Evolutionary conservation across 1,284 basidiomycete genomes (phyloP), one percentile per base, ranked within the genome.

Genomic region (Ustilago esculenta): DNA sequence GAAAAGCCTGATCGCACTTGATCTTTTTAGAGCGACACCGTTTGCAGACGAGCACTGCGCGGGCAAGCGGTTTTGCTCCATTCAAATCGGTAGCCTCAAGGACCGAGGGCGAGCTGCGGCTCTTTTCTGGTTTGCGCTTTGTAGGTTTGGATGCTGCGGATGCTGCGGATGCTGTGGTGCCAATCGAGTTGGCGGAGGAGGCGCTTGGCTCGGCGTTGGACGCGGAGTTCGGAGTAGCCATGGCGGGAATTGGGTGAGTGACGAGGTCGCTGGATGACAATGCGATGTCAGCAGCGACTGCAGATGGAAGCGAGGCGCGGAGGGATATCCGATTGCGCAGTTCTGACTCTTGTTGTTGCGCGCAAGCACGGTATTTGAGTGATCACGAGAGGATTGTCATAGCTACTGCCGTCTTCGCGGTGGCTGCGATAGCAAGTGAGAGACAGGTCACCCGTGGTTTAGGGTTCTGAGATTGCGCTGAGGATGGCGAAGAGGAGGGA

Each of bases 1-100:
- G 68, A 25, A 71, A 71, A 15, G 57, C 68, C 27, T 66, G 68
- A 36, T 71, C 68, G 29, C 68, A 71, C 30, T 71, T 71, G 63
- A 67, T 71, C 58, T 71, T 71, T 27, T 71, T 71, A 39, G 68
- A 66, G 3, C 68, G 57, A 33, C 68, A 71, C 24, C 68, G 44
- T 34, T 66, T 66, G 53, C 68, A 71, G 32, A 71, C 68, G 8
- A 71, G 52, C 14, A 71, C 63, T 4, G 68, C 63, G 5, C 68
- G 46, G 9, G 63, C 63, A 7, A 71, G 58, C 15, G 68, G 68
- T 39, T 67, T 71, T 17, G 29, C 25, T 17, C 61, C 67, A 15
- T 48, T 59, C 12, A 39, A 5, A 33, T 58, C 49, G 25, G 25
- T 3, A 21, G 39, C 21, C 25, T 60, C 48, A 8, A 35, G n/a